Conservation (phyloP, 169 alveolate genomes). For the Theileria annulata region DNA sequence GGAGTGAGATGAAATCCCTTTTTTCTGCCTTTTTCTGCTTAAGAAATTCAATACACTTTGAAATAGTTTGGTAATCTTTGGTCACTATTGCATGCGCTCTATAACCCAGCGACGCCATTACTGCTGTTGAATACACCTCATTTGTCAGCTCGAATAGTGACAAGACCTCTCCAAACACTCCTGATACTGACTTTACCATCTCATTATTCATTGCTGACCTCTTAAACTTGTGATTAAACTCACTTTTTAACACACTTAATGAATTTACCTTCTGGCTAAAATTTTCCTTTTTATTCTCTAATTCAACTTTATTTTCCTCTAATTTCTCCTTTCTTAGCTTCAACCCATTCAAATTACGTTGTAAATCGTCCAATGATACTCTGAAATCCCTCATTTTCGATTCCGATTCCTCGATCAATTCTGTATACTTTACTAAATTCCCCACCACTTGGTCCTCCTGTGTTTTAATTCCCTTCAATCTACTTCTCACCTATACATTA, state of each 20-base stretch:
- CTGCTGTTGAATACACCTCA: constrained; percentile 57
- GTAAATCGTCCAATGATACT: constrained; percentile 50
- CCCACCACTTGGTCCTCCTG: constrained; percentile 10
- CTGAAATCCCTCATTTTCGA: constrained; percentile 41
- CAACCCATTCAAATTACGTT: constrained; percentile 24
- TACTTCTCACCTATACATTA: neutral
- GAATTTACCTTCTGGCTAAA: constrained; percentile 57
- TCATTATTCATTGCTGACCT: constrained; percentile 59
- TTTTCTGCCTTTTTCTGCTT: constrained; percentile 55
- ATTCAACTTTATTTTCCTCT: neutral
- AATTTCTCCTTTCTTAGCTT: constrained; percentile 32
- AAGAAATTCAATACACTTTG: constrained; percentile 59
- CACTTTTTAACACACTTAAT: constrained; percentile 64
- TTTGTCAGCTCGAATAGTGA: constrained; percentile 66
- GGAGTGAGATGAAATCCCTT: constrained; percentile 71
- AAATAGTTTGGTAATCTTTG: constrained; percentile 40
- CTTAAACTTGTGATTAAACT: constrained; percentile 52
- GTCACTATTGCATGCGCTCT: constrained; percentile 66
- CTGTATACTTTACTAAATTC: constrained; percentile 12
- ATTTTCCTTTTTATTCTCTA: constrained; percentile 48
- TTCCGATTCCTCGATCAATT: constrained; percentile 22
- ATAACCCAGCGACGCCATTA: constrained; percentile 66
- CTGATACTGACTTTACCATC: constrained; percentile 44
- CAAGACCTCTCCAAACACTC: constrained; percentile 71
- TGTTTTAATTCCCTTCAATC: neutral